phyloP scores from a whole-genome alignment of 2,329 filamentous ascomycete genomes.

The Alternaria brassicicola region DNA sequence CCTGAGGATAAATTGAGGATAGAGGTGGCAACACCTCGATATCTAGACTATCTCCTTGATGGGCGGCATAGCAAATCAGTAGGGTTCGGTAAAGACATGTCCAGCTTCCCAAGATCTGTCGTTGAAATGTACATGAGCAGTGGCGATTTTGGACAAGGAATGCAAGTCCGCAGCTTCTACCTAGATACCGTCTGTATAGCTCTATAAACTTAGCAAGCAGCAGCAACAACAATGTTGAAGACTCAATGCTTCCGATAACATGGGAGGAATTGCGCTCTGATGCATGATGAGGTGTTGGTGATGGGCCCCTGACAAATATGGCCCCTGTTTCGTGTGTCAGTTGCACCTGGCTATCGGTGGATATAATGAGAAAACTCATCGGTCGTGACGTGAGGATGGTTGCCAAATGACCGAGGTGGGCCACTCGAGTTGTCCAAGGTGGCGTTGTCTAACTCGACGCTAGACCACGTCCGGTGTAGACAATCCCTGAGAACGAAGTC shows the following conservation, averaged over 20 bases:
- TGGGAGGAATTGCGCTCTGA: not conserved
- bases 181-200: not conserved
- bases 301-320: not conserved
- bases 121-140: not conserved
- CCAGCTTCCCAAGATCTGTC: not conserved
- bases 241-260: not conserved
- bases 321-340: not conserved
- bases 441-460: constrained; percentile 1
- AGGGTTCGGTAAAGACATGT: too few relatives aligned
- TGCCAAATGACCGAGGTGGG: constrained; percentile 15
- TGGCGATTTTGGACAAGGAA: too few relatives aligned
- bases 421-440: constrained; percentile 5
- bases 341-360: not conserved
- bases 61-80: too few relatives aligned
- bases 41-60: too few relatives aligned
- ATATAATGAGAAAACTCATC: not conserved
- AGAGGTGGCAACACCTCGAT: too few relatives aligned
- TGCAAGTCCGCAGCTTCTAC: not conserved
- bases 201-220: not conserved
- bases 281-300: not conserved
- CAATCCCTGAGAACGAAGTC: not conserved
- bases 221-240: not conserved
- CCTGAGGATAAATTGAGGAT: too few relatives aligned
- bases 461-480: not conserved
- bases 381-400: not conserved